phyloP scores from a whole-genome alignment of 2,329 filamentous ascomycete genomes.

The Microcyclospora pomicola region DNA sequence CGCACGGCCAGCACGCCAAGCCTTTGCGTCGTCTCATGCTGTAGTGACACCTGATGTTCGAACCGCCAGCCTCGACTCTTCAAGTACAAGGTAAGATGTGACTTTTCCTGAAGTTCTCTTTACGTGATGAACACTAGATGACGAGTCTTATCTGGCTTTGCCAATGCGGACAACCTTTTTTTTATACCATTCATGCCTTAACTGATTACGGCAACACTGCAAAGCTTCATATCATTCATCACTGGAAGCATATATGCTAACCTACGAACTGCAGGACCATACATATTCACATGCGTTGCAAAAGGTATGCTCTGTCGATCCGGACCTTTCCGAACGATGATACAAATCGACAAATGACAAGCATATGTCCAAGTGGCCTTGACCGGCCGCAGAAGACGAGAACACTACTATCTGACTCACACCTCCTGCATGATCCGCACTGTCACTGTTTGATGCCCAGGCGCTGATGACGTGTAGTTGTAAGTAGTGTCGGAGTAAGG shows the following conservation, averaged over 20 bases:
- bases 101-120: neutral
- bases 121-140: constrained; percentile 16
- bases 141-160: constrained; percentile 17
- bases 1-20: too few species aligned
- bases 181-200: constrained; percentile 19
- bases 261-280: neutral
- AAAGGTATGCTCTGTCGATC: constrained; percentile 2
- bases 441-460: too few species aligned
- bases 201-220: constrained; percentile 5
- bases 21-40: too few species aligned
- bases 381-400: constrained; percentile 23
- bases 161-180: constrained; percentile 15
- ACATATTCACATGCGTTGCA: neutral
- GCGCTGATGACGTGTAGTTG: too few species aligned
- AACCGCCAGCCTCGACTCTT: too few species aligned
- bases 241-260: neutral
- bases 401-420: constrained; percentile 16
- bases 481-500: too few species aligned
- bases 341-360: constrained; percentile 25
- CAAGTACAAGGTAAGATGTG: too few species aligned
- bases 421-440: too few species aligned
- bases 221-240: neutral
- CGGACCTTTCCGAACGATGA: constrained; percentile 15
- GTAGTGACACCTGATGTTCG: too few species aligned
- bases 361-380: constrained; percentile 28